Evolutionary conservation across 2,329 filamentous ascomycete species (phyloP), one percentile per base, ranked within the genome.

Genomic region (Phaeoacremonium minimum): DNA sequence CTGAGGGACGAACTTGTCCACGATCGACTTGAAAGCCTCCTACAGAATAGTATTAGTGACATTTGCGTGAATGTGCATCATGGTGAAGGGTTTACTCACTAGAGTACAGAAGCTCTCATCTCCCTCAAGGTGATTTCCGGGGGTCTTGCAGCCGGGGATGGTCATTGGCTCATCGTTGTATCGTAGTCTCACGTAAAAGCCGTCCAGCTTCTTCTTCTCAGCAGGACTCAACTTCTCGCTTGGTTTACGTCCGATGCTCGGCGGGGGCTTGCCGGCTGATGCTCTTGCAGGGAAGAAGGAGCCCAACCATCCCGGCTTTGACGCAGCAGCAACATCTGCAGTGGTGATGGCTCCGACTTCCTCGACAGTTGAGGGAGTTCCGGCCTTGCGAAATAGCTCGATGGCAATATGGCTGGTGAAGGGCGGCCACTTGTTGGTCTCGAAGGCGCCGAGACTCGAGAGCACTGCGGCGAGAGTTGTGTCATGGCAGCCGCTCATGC

Each of bases 331-430:
- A 4, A 47, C 36, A 29, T 52, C 42, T 47, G 36, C 49, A 44
- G 28, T 53, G 48, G 39, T 46, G 38, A 18, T 44, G 29, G 14
- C 48, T 49, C 28, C 41, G 1, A 22, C 18, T n/a, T 34, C 30
- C 15, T 41, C 41, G 22, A 32, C 19, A 7, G 37, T 11, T 6
- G 43, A 36, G 28, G 50, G 32, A 8, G 26, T 37, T 30, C 58
- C 50, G 28, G 63, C 56, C 47, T 77, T 73, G 28, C 75, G 79
- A 68, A 97, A 96, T 43, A 97, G 73, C 61, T 98, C 93, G 37
- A 98, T 70, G 19, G 93, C 90, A 46, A 98, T 75, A 51, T 94
- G 89, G 49, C 86, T 91, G 0, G 91, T 96, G 54, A 91, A 98
- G 0, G 89, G 90, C 1, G 93, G 93, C 93, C 93, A 98, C 22